Percentiles rank a stretch among this genome's conserved stretches.
These are phyloP conservation scores for Dryadomyces quercus-mongolicae DNA, from an alignment of 2,329 filamentous ascomycete species.

Conservation along the genomic window DNA sequence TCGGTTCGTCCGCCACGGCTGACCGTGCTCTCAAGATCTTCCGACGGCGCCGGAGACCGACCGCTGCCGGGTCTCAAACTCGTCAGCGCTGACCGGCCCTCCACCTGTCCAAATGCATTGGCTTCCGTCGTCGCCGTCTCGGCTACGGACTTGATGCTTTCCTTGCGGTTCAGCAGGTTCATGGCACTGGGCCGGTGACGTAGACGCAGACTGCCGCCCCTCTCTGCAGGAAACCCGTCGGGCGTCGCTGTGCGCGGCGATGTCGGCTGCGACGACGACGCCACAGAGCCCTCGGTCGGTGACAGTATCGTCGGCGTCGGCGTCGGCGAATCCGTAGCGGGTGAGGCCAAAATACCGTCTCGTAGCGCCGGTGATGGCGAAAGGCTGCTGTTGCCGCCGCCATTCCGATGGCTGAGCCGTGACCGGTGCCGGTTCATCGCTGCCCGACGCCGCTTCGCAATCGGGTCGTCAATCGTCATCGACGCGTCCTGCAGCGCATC, in stretches of 20 bases:
- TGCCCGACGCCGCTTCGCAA: conserved; percentile 39
- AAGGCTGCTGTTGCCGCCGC: too few species aligned
- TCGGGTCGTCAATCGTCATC: conserved; percentile 65
- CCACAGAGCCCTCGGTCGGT: conserved; percentile 15
- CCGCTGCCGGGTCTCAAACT: conserved; percentile 10
- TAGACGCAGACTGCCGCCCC: conserved; percentile 18
- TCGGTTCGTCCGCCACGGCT: conserved; percentile 10
- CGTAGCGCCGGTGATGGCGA: background rate
- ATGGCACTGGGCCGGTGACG: conserved; percentile 48
- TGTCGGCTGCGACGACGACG: conserved; percentile 13
- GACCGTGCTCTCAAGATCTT: conserved; percentile 11
- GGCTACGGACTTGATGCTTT: conserved; percentile 43
- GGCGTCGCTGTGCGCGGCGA: conserved; percentile 15
- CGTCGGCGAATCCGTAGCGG: background rate
- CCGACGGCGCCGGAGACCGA: conserved; percentile 11
- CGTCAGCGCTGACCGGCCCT: conserved; percentile 37
- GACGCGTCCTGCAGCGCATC: conserved; percentile 89
- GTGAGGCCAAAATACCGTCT: background rate
- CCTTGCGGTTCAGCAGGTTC: conserved; percentile 45
- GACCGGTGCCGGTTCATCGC: conserved; percentile 38
- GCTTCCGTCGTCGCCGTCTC: conserved; percentile 47
- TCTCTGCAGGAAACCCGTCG: conserved; percentile 1
- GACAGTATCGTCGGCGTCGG: conserved; percentile 12
- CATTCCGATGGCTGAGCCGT: conserved; percentile 18
- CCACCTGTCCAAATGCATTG: conserved; percentile 48